A percentile compares a stretch with the other conserved stretches of the same genome.
Evolutionary conservation across 768 basidiomycete species (phyloP).

Genomic region (Boletus patriciae): DNA sequence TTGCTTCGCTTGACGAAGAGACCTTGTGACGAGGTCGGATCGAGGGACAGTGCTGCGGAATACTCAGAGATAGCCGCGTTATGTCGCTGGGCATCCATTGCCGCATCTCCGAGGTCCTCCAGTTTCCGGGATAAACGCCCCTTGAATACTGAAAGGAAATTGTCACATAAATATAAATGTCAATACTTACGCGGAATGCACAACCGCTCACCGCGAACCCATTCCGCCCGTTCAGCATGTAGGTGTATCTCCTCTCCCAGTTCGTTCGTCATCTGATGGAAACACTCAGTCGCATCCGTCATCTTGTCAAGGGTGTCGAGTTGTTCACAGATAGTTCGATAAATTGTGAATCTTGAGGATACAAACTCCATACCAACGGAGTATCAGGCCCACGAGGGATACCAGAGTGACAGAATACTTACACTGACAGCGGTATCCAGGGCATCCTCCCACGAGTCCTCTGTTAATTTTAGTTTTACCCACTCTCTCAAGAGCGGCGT

Average conservation of each 20-base stretch:
- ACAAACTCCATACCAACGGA: not conserved
- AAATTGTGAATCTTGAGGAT: not conserved
- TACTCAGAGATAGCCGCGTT: not conserved
- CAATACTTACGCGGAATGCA: not conserved
- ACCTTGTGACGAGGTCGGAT: not conserved
- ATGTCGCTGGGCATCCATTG: not conserved
- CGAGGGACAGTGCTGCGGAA: not conserved
- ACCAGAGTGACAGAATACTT: too few species aligned
- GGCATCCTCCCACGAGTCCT: not conserved
- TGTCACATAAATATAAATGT: not conserved
- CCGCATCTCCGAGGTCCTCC: not conserved
- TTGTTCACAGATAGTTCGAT: not conserved
- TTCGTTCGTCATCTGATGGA: not conserved
- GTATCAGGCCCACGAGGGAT: too few species aligned
- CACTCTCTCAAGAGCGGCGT: not conserved
- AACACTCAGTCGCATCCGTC: not conserved
- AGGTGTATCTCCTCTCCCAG: not conserved
- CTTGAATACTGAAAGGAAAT: not conserved
- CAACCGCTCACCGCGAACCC: not conserved
- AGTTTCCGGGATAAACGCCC: not conserved
- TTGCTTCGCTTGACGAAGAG: not conserved
- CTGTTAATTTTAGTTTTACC: not conserved
- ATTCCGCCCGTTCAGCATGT: not conserved
- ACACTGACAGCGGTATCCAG: not conserved
- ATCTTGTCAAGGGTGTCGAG: not conserved